A percentile compares a stretch with the other conserved stretches of the same genome.
Evolutionary conservation across 441 rosid species (phyloP).

Genomic region (Eruca vesicaria): DNA sequence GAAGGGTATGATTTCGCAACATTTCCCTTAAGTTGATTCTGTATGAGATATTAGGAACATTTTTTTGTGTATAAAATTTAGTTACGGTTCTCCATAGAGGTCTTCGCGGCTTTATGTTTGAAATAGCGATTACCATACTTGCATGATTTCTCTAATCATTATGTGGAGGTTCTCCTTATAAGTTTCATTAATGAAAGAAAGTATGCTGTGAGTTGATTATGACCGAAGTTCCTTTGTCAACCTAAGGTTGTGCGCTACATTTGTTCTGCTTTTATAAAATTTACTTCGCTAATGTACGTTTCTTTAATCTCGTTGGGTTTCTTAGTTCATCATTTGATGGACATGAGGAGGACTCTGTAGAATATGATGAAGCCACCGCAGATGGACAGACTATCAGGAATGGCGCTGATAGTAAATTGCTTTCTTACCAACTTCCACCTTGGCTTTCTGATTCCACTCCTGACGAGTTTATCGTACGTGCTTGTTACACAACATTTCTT

Average conservation of each 20-base stretch:
- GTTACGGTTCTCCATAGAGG: neutral
- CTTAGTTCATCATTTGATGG: constrained; percentile 87
- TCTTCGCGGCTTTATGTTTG: neutral
- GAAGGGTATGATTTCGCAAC: constrained; percentile 58
- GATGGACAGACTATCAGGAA: constrained; percentile 51
- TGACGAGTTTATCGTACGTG: constrained; percentile 88
- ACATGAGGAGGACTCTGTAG: constrained; percentile 65
- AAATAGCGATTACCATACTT: neutral
- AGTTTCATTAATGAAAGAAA: neutral
- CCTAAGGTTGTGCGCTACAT: constrained; percentile 9
- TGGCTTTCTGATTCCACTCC: constrained; percentile 94
- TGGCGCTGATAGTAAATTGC: constrained; percentile 61
- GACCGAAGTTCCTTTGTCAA: constrained; percentile 15
- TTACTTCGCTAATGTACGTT: constrained; percentile 5
- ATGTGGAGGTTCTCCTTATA: constrained; percentile 7
- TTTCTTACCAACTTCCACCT: constrained; percentile 60
- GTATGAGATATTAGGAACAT: constrained; percentile 2
- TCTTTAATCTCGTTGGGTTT: constrained; percentile 21
- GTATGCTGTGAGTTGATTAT: constrained; percentile 8
- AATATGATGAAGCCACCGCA: constrained; percentile 55
- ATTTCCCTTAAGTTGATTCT: constrained; percentile 20
- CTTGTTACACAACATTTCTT: constrained; percentile 15
- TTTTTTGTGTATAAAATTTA: neutral
- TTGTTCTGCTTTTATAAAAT: neutral
- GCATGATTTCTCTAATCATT: constrained; percentile 9